Evolutionary conservation across 208 protist species (phyloP).

Genomic region (Trypanosomatidae sp.): DNA sequence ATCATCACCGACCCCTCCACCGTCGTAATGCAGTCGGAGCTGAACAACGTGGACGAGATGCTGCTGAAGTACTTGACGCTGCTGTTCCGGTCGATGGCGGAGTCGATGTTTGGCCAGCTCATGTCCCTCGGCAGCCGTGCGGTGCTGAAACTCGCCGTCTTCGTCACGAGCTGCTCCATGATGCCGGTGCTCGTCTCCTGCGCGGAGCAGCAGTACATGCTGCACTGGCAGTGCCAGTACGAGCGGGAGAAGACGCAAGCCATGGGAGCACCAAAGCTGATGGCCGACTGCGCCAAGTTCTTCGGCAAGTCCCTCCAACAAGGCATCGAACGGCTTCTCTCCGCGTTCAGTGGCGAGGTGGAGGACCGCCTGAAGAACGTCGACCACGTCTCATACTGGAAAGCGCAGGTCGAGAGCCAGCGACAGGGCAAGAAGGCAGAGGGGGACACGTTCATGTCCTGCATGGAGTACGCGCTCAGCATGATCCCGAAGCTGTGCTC

Average conservation of each 20-base stretch:
- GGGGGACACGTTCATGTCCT: slow-evolving; percentile 41
- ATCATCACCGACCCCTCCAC: slow-evolving; percentile 56
- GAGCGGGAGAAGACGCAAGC: slow-evolving; percentile 53
- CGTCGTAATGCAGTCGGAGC: slow-evolving; percentile 77
- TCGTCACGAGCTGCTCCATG: slow-evolving; percentile 72
- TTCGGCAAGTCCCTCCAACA: slow-evolving; percentile 74
- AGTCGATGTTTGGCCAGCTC: slow-evolving; percentile 71
- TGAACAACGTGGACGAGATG: slow-evolving; percentile 93
- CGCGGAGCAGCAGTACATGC: slow-evolving; percentile 88
- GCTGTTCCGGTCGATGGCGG: slow-evolving; percentile 81
- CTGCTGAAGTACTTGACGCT: slow-evolving; percentile 89
- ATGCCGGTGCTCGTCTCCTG: slow-evolving; percentile 84
- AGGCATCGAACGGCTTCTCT: slow-evolving; percentile 74
- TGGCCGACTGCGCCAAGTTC: slow-evolving; percentile 57
- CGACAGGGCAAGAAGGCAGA: slow-evolving; percentile 21
- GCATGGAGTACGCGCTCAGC: slow-evolving; percentile 68
- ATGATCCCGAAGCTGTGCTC: slow-evolving; percentile 64
- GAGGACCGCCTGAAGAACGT: slow-evolving; percentile 56
- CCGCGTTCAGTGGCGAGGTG: slow-evolving; percentile 54
- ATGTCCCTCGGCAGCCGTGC: slow-evolving; percentile 40
- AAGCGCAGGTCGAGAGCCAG: slow-evolving; percentile 46
- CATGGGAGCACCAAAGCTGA: slow-evolving; percentile 68
- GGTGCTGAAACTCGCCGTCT: slow-evolving; percentile 68
- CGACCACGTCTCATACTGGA: slow-evolving; percentile 65
- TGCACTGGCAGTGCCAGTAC: slow-evolving; percentile 74